Evolutionary conservation across 495 filamentous ascomycete genomes (phyloP), one percentile per base, ranked within the genome.

Genomic region (Neurospora sp.): DNA sequence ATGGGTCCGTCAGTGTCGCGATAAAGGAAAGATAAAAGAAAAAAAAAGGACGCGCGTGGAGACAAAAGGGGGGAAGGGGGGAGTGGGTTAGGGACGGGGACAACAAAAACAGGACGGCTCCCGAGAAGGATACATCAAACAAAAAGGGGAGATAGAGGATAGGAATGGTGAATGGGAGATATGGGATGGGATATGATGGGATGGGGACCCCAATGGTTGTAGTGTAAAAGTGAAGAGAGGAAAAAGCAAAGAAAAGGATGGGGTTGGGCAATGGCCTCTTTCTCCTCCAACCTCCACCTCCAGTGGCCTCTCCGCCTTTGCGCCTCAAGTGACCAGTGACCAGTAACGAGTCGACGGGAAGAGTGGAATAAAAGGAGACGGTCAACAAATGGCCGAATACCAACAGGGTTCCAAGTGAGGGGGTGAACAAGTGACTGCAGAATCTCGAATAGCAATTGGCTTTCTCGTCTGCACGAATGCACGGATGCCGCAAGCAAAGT

Each of bases 81-180:
- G 39, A 27, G 41, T 37, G 23, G 41, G 71, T 69, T 71, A 20
- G 54, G 44, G 39, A 40, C 14, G 40, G 71, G 59, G 38, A 27
- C 16, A 48, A 42, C 16, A 73, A n/a, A 14, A 18, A 20, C 12
- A 66, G 3, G 40, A 23, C 12, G 20, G 38, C 41, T 62, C 54
- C 27, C 54, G 54, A 62, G 6, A 62, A 16, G 54, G 54, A 69
- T 72, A 46, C 44, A 69, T 59, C 69, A 44, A 62, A 44, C 35
- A 23, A 54, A 62, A 44, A 37, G 41, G 69, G 41, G 70, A 38
- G 23, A 18, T 38, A 18, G 37, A 35, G 27, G 46, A 70, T 23
- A 69, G 44, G 42, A 54, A 72, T 48, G 72, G 69, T 27, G 73
- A 72, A 46, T 72, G 70, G 70, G 54, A 38, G 39, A 40, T 40